A percentile compares a stretch with the other conserved stretches of the same genome.
Evolutionary conservation across 345 rosid species (phyloP).

Genomic region (Pistacia vera): DNA sequence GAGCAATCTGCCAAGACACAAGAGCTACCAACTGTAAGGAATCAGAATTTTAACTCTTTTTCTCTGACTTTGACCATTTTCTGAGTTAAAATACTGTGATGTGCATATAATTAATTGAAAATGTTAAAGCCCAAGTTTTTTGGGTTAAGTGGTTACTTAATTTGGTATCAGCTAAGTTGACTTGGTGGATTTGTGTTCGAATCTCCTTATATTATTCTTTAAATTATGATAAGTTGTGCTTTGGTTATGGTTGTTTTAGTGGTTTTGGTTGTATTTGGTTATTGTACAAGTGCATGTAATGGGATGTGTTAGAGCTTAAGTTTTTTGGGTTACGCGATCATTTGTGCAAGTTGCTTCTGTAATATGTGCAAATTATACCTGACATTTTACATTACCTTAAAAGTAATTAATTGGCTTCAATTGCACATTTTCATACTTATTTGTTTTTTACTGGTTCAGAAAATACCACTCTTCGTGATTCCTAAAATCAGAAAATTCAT

Average conservation of each 20-base stretch:
- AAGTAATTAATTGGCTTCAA: neutral
- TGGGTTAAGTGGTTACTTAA: too few relatives aligned
- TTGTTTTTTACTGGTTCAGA: neutral
- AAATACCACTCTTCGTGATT: neutral
- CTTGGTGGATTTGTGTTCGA: too few relatives aligned
- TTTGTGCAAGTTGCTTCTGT: neutral
- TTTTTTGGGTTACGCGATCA: too few relatives aligned
- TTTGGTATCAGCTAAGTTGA: too few relatives aligned
- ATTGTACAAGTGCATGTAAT: too few relatives aligned
- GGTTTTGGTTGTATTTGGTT: too few relatives aligned
- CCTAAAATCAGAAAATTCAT: neutral
- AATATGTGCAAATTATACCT: neutral
- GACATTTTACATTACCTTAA: neutral
- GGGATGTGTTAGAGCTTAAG: too few relatives aligned
- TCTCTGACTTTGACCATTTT: neutral
- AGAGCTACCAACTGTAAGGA: conserved; percentile 72
- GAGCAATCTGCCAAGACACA: conserved; percentile 74
- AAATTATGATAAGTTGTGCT: too few relatives aligned
- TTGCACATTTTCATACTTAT: neutral
- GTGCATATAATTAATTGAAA: neutral
- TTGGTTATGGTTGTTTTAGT: too few relatives aligned
- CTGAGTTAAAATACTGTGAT: neutral
- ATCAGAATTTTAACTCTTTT: conserved; percentile 6
- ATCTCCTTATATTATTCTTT: too few relatives aligned
- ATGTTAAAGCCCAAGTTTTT: too few relatives aligned